phyloP scores from a whole-genome alignment of 305 asterid genomes.

The Andrographis paniculata region DNA sequence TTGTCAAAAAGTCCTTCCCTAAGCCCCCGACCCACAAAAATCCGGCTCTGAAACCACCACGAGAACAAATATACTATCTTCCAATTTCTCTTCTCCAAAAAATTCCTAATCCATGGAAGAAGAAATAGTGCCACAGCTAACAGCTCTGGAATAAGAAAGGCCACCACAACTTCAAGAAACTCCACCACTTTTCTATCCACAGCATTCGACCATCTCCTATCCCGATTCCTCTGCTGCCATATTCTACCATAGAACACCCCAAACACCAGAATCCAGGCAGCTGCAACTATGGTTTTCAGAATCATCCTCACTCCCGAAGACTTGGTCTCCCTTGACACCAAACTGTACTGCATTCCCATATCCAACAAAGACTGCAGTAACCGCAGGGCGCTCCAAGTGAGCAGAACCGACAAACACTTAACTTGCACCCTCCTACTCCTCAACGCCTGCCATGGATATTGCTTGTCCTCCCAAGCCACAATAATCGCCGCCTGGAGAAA shows the following conservation, averaged over 20 bases:
- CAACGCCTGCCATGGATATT: constrained; percentile 77
- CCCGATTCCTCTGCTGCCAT: constrained; percentile 54
- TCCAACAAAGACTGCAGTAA: constrained; percentile 80
- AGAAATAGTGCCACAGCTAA: constrained; percentile 65
- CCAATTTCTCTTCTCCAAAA: constrained; percentile 87
- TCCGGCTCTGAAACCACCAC: constrained; percentile 98
- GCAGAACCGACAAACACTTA: constrained; percentile 68
- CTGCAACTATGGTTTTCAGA: constrained; percentile 66
- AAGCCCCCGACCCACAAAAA: constrained; percentile 88
- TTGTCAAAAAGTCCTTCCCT: constrained; percentile 88
- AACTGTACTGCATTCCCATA: constrained; percentile 70
- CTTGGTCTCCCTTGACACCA: constrained; percentile 87
- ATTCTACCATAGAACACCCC: constrained; percentile 67
- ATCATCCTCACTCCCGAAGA: constrained; percentile 72
- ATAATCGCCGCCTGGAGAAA: constrained; percentile 83
- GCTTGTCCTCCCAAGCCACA: constrained; percentile 69
- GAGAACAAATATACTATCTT: constrained; percentile 69
- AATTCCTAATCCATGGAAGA: constrained; percentile 83
- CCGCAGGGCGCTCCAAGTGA: constrained; percentile 84
- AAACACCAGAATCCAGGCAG: constrained; percentile 73
- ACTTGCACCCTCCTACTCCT: constrained; percentile 53
- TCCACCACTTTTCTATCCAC: constrained; percentile 40
- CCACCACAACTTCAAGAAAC: constrained; percentile 67
- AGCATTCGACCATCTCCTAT: constrained; percentile 49
- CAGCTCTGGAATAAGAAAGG: constrained; percentile 71